Evolutionary conservation across 164 flowering plant genomes (phyloP).

Genomic region (Euptelea pleiosperma): DNA sequence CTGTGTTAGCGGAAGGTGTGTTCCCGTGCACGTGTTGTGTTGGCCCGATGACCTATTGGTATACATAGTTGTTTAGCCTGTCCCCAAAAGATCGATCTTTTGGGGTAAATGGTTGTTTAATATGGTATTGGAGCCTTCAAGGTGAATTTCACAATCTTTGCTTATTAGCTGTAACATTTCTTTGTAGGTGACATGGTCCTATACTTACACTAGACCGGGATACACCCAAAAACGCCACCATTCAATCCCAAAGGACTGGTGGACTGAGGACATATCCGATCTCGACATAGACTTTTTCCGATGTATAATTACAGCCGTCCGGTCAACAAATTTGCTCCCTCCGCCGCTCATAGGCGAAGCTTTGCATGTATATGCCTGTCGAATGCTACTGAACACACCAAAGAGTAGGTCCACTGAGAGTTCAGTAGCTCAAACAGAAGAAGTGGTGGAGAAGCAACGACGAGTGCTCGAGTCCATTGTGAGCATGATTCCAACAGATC

Average conservation of each 20-base stretch:
- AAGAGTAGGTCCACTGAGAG: slow-evolving; percentile 23
- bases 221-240: slow-evolving; percentile 46
- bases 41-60: too few species aligned
- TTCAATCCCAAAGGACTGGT: slow-evolving; percentile 84
- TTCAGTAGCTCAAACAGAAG: slow-evolving; percentile 32
- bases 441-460: slow-evolving; percentile 26
- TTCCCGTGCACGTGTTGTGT: too few species aligned
- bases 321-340: slow-evolving; percentile 50
- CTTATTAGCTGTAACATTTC: slow-evolving; percentile 3
- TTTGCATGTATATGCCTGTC: slow-evolving; percentile 75
- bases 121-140: too few species aligned
- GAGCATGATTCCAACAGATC: slow-evolving; percentile 66
- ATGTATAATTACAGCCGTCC: slow-evolving; percentile 41
- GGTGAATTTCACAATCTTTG: not conserved
- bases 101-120: too few species aligned
- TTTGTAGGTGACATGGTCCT: slow-evolving; percentile 82
- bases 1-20: too few species aligned
- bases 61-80: too few species aligned
- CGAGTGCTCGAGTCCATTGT: slow-evolving; percentile 60
- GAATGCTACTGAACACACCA: slow-evolving; percentile 56
- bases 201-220: slow-evolving; percentile 85
- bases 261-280: slow-evolving; percentile 85
- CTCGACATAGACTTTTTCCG: slow-evolving; percentile 72
- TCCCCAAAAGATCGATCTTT: too few species aligned
- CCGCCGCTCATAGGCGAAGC: slow-evolving; percentile 88